Evolutionary conservation across 495 filamentous ascomycete genomes (phyloP).

Genomic region (Aspergillus mulundensis): DNA sequence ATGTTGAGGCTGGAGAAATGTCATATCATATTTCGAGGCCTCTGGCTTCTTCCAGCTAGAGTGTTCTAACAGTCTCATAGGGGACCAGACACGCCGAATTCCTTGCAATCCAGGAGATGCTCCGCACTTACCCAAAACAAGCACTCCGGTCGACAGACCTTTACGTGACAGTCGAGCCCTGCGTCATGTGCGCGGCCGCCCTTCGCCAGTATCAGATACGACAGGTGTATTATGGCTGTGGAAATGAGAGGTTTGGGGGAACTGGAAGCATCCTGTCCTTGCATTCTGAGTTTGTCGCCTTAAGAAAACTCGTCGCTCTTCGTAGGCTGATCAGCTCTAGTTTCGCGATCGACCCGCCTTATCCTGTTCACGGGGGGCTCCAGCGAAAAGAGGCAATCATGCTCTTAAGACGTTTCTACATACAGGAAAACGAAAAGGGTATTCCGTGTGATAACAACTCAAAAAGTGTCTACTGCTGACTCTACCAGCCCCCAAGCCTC

Average conservation of each 20-base stretch:
- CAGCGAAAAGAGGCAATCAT: conserved; percentile 87
- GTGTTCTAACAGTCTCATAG: too few species aligned
- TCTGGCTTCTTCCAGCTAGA: neutral
- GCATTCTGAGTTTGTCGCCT: conserved; percentile 61
- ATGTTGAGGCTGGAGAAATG: neutral
- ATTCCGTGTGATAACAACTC: conserved; percentile 6
- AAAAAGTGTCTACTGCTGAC: conserved; percentile 9
- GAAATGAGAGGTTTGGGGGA: conserved; percentile 94
- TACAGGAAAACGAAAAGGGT: conserved; percentile 93
- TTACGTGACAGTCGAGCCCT: conserved; percentile 97
- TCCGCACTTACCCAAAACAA: conserved; percentile 51
- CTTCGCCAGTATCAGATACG: conserved; percentile 78
- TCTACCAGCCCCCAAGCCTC: conserved; percentile 56
- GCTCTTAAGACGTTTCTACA: conserved; percentile 85
- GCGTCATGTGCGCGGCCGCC: conserved; percentile 96
- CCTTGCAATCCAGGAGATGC: conserved; percentile 67
- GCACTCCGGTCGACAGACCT: conserved; percentile 69
- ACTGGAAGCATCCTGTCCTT: conserved; percentile 86
- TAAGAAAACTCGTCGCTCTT: neutral
- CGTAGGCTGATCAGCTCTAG: conserved; percentile 29
- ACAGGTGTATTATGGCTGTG: conserved; percentile 87
- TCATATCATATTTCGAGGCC: neutral
- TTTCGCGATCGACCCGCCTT: conserved; percentile 61
- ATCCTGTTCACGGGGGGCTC: conserved; percentile 75
- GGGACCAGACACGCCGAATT: conserved; percentile 95